Evolutionary conservation across 2,329 filamentous ascomycete species (phyloP), one percentile per base, ranked within the genome.

Genomic region (Neonectria neomacrospora): DNA sequence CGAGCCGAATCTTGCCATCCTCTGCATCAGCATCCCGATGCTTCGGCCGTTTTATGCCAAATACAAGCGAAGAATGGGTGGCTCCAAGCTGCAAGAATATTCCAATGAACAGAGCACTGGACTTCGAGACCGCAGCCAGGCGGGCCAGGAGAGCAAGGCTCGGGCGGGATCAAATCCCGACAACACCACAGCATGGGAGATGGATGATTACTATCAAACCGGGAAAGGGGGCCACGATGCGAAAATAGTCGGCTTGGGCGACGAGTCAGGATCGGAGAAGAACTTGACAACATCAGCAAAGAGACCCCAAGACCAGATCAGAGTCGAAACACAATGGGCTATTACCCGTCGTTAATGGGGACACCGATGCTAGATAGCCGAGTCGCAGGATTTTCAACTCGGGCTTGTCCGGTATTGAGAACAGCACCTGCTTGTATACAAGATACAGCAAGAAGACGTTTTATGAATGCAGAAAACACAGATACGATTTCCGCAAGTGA

Each of bases 1-100:
- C 23, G 80, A 81, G 56, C 78, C 79, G 0, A 79, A 78, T 54
- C 73, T 81, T 5, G 79, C 76, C 39, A 79, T 81, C 59, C 68
- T 81, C 9, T 81, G 79, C 63, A 76, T 80, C 54, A 80, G 78
- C 62, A 74, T 81, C 51, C 80, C 80, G 2, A 81, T 81, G 79
- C 71, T 81, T 5, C 73, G 78, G 39, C 74, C 79, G 2, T 74
- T 80, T 54, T 79, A 75, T 60, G 66, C 68, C 12, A 71, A 72
- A 53, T 78, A 76, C 61, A 74, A 70, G 62, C 72, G 76, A 57
- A 67, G 74, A 44, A 73, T 76, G 58, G 75, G 76, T 4, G 73
- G 73, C 0, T 77, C 76, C 6, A 69, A 71, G 37, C 54, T 75
- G 3, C 57, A 69, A 9, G 74, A 78, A 23, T 73, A 70, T 20